phyloP scores from a whole-genome alignment of 768 basidiomycete species.

The Leccinum arenicola region DNA sequence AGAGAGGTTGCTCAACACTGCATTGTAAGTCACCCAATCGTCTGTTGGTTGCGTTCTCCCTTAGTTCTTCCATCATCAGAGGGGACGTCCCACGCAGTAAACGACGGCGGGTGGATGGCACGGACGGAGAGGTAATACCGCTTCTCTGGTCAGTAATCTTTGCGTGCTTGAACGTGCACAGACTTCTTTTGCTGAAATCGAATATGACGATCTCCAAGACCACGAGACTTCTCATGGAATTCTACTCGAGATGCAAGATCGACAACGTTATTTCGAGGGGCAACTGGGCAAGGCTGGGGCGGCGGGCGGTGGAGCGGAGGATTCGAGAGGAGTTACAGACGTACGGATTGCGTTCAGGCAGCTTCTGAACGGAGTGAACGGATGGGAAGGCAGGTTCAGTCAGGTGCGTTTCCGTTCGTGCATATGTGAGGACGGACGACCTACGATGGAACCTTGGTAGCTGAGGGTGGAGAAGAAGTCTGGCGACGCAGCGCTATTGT shows the following conservation, averaged over 20 bases:
- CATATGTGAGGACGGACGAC: no score
- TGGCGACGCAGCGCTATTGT: slow-evolving; percentile 61
- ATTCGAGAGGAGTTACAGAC: slow-evolving; percentile 38
- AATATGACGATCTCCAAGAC: slow-evolving; percentile 82
- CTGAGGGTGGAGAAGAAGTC: slow-evolving; percentile 66
- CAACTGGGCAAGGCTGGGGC: slow-evolving; percentile 37
- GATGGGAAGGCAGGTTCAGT: slow-evolving; percentile 57
- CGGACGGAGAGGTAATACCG: slow-evolving; percentile 41
- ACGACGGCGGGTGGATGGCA: slow-evolving; percentile 49
- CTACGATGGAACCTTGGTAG: slow-evolving; percentile 31
- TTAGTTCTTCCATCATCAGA: slow-evolving; percentile 26
- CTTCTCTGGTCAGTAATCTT: neutral
- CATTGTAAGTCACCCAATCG: slow-evolving; percentile 49
- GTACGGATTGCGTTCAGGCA: slow-evolving; percentile 46
- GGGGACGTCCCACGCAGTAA: slow-evolving; percentile 60
- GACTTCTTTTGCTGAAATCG: slow-evolving; percentile 56
- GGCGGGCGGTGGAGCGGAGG: neutral
- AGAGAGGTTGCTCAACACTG: slow-evolving; percentile 79
- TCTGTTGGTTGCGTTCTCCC: neutral
- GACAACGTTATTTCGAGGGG: slow-evolving; percentile 80
- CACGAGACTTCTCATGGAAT: slow-evolving; percentile 65
- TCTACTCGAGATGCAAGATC: slow-evolving; percentile 82
- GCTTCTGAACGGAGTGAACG: slow-evolving; percentile 43
- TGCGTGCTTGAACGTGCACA: slow-evolving; percentile 11
- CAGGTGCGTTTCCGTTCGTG: slow-evolving; percentile 41